Conservation (phyloP, 2,329 filamentous ascomycete genomes). For the Colletotrichum liriopes region DNA sequence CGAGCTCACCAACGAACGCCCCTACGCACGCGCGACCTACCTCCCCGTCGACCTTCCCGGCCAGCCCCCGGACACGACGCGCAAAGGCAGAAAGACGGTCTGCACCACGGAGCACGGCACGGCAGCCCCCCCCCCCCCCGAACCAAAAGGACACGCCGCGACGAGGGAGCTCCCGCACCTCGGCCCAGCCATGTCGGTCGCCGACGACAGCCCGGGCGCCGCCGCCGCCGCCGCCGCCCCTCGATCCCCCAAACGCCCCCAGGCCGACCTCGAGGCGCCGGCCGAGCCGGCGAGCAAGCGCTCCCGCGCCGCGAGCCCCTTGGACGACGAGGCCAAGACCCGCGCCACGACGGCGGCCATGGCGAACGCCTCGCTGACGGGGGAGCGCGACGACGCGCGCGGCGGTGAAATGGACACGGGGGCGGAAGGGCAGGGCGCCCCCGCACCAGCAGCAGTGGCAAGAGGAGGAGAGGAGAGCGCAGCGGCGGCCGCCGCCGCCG, state of each 20-base stretch:
- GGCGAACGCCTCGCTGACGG: slow-evolving; percentile 16
- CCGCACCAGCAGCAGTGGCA: background rate
- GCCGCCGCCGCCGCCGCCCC: background rate
- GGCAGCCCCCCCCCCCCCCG: background rate
- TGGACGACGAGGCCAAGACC: slow-evolving; percentile 12
- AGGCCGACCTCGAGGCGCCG: slow-evolving; percentile 20
- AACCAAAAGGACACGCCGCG: background rate
- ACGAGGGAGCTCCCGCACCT: background rate
- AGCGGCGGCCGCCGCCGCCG: background rate
- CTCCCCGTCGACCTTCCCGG: no score
- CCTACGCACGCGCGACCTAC: background rate
- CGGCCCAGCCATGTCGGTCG: background rate
- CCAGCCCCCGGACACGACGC: background rate
- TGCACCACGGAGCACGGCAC: background rate
- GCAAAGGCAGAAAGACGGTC: background rate
- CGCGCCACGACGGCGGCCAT: slow-evolving; percentile 21
- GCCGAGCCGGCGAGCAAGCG: slow-evolving; percentile 24
- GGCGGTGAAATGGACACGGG: background rate
- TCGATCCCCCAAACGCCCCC: slow-evolving; percentile 33
- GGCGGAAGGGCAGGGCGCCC: background rate
- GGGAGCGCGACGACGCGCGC: background rate
- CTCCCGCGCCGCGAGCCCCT: slow-evolving; percentile 28
- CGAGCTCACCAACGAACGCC: no score
- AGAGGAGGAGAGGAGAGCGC: background rate
- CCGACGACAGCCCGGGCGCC: background rate